Evolutionary conservation across 495 filamentous ascomycete species (phyloP).

Genomic region (Neurospora sp.): DNA sequence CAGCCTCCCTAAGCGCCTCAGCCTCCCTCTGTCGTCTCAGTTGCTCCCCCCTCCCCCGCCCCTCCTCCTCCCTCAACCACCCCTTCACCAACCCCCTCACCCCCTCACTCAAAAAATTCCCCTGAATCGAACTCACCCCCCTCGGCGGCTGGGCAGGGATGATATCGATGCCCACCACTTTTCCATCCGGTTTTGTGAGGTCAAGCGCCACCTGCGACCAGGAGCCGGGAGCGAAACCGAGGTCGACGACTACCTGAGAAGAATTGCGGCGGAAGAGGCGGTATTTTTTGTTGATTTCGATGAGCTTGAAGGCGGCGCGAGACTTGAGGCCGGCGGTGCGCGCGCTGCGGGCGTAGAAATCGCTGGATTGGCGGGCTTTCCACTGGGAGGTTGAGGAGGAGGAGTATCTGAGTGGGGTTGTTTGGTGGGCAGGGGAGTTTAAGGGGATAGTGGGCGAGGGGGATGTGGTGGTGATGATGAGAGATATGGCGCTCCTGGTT

Average conservation of each 20-base stretch:
- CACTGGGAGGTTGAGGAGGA: conserved; percentile 69
- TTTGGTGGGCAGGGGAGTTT: conserved; percentile 10
- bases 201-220: conserved; percentile 96
- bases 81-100: conserved; percentile 66
- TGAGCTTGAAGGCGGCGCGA: conserved; percentile 84
- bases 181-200: conserved; percentile 61
- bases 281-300: conserved; percentile 79
- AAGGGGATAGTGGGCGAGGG: conserved; percentile 9
- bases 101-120: conserved; percentile 65
- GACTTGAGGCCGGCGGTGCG: conserved; percentile 70
- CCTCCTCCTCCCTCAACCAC: conserved; percentile 57
- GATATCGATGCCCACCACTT: conserved; percentile 83
- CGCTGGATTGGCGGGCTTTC: conserved; percentile 64
- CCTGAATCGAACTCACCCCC: conserved; percentile 87
- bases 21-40: conserved; percentile 5
- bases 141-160: conserved; percentile 83
- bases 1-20: not conserved
- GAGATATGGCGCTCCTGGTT: not conserved
- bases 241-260: conserved; percentile 80
- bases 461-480: not conserved
- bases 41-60: conserved; percentile 9
- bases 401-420: not conserved
- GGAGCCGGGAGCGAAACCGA: conserved; percentile 86
- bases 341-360: conserved; percentile 60
- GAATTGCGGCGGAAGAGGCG: conserved; percentile 51